These are phyloP conservation scores for Orbilia oligospora DNA, from an alignment of 2,329 filamentous ascomycete species.

Conservation along the genomic window DNA sequence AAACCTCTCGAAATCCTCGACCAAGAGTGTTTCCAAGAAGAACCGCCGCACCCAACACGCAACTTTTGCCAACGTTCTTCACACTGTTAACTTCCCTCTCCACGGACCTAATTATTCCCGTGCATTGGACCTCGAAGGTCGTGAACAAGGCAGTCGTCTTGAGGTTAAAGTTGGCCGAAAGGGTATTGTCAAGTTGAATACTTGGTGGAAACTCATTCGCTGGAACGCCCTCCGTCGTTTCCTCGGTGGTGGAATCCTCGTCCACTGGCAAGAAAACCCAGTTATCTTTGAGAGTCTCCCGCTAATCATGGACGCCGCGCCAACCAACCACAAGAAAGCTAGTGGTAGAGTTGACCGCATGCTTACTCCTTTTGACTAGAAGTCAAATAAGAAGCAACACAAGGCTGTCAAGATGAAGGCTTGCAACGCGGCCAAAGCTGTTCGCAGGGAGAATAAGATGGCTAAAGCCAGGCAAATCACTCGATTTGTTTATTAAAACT, in stretches of 20 bases:
- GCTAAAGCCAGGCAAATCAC: conserved; percentile 13
- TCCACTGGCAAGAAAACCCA: conserved; percentile 76
- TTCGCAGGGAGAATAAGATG: conserved; percentile 28
- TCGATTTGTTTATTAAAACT: conserved; percentile 43
- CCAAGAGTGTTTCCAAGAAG: conserved; percentile 76
- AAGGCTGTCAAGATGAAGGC: background rate
- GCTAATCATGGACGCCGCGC: conserved; percentile 61
- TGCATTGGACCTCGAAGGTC: conserved; percentile 74
- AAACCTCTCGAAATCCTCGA: conserved; percentile 74
- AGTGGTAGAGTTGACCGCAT: conserved; percentile 43
- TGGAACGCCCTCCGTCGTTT: conserved; percentile 75
- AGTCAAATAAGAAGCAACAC: conserved; percentile 7
- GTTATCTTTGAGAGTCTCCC: conserved; percentile 75
- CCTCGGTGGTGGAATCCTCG: conserved; percentile 75
- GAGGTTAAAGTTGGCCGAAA: conserved; percentile 74
- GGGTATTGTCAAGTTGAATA: conserved; percentile 76
- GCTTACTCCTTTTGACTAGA: conserved; percentile 54
- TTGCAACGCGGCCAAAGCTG: conserved; percentile 22
- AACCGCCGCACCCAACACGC: conserved; percentile 77
- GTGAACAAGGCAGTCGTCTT: conserved; percentile 75
- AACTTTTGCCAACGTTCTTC: conserved; percentile 77
- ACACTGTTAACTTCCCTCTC: conserved; percentile 77
- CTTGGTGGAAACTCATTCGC: conserved; percentile 81
- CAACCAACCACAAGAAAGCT: conserved; percentile 43
- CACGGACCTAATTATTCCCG: conserved; percentile 78